Base-by-base conservation (phyloP, 2,329 filamentous ascomycete species). In the Colletotrichum sansevieriae region DNA sequence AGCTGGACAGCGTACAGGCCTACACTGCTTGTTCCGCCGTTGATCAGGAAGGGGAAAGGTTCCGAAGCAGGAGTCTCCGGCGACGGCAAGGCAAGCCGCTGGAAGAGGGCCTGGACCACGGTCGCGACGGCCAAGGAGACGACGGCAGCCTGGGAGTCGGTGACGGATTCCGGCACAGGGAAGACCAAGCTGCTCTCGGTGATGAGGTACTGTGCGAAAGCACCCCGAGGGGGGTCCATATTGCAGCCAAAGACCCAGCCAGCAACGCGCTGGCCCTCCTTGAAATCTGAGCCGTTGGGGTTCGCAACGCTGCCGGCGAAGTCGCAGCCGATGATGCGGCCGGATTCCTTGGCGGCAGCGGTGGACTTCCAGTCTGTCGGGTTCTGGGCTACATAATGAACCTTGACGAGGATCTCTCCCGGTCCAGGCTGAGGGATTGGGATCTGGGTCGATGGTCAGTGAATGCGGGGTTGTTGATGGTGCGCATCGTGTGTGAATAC, bases 311-410 rank as follows among this genome's bases (percentile, higher is more conserved):
- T 74, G 46, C 78, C 78, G n/a, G 76, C 75, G 33, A 79, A 79
- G 70, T 79, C 78, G 64, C 76, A 79, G 37, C 78, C 78, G 4
- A 77, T 54, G 49, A 72, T 74, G 33, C 74, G 74, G 29, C 77
- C 78, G 15, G 56, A 47, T 2, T 62, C 47, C 9, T 64, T 22
- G 0, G 74, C 67, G 1, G 66, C 58, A 61, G 4, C 35, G 5
- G 25, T 63, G 3, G 71, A 68, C 51, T 79, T 79, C 76, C 76
- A 79, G 66, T 79, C 78, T 0, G 78, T 78, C 1, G 78, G 78
- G 66, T 79, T 79, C 64, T 79, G 78, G 1, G 77, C 78, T 0
- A 72, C 74, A 55, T 75, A 77, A 59, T 73, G 67, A 15, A 78
- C 71, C 51, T 76, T 74, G 65, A 80, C 73, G 18, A 80, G 73